phyloP scores from a whole-genome alignment of 306 rosid genomes.

The Acacia acuminata region DNA sequence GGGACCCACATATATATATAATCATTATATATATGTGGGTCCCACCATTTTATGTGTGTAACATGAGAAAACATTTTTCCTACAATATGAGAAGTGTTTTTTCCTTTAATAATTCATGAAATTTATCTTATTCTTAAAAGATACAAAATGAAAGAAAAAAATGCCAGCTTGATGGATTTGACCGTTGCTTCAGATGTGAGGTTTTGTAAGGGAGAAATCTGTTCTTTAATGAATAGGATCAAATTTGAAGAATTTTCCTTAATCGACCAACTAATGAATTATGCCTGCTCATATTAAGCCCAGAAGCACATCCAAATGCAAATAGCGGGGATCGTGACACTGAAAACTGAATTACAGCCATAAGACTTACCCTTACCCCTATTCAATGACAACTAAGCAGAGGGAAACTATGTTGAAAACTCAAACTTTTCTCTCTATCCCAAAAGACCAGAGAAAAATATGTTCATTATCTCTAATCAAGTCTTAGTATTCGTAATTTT shows the following conservation, averaged over 20 bases:
- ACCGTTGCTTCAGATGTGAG: neutral
- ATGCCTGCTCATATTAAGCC: neutral
- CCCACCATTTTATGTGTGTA: no score
- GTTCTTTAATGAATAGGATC: neutral
- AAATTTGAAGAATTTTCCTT: neutral
- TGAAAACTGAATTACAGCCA: neutral
- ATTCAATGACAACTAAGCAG: neutral
- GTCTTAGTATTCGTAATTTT: neutral
- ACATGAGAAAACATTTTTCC: no score
- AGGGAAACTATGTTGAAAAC: neutral
- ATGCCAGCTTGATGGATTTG: neutral
- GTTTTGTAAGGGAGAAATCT: neutral
- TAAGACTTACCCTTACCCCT: neutral
- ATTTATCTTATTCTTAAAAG: neutral
- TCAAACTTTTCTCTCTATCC: neutral
- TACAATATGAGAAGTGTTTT: no score
- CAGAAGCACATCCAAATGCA: neutral
- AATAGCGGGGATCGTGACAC: neutral
- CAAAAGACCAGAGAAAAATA: neutral
- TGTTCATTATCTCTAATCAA: neutral
- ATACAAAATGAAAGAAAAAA: neutral
- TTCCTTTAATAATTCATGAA: conserved; percentile 3
- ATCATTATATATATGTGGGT: no score
- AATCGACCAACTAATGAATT: neutral
- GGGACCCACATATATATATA: no score